Conservation (phyloP, 2,329 filamentous ascomycete species). For the Fusarium acutatum region DNA sequence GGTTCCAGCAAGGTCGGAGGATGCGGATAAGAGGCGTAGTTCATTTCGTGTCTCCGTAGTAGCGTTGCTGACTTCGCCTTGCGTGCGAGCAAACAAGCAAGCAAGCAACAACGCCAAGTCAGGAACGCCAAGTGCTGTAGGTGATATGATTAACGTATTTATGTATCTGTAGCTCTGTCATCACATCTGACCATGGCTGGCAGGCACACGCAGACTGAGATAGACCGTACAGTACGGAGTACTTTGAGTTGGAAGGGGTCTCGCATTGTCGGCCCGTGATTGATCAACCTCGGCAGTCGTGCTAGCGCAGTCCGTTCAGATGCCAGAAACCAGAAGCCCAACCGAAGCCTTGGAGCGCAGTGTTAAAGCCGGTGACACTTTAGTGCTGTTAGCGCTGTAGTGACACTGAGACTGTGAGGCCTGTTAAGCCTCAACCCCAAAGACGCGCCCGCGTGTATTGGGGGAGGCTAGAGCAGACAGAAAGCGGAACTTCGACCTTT, state of each 20-base stretch:
- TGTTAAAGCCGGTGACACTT: slow-evolving; percentile 7
- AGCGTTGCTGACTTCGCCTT: slow-evolving; percentile 1
- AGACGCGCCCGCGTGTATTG: slow-evolving; percentile 15
- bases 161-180: not conserved
- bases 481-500: slow-evolving; percentile 34
- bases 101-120: not conserved
- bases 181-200: not conserved
- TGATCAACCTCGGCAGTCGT: slow-evolving; percentile 24
- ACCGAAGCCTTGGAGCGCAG: slow-evolving; percentile 18
- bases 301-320: slow-evolving; percentile 22
- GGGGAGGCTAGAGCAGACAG: slow-evolving; percentile 11
- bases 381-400: slow-evolving; percentile 1
- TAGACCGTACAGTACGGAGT: not conserved
- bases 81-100: not conserved
- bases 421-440: slow-evolving; percentile 26
- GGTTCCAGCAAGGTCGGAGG: slow-evolving; percentile 6
- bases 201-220: not conserved
- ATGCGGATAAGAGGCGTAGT: slow-evolving; percentile 24
- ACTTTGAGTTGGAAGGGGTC: slow-evolving; percentile 12
- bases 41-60: not conserved
- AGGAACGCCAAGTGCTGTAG: not conserved
- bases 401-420: not conserved
- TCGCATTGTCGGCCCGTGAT: slow-evolving; percentile 15
- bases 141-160: not conserved
- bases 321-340: slow-evolving; percentile 30